A percentile compares a stretch with the other conserved stretches of the same genome.
These are phyloP conservation scores for Tulasnella sp. DNA, from an alignment of 768 basidiomycete species.

Conservation along the genomic window DNA sequence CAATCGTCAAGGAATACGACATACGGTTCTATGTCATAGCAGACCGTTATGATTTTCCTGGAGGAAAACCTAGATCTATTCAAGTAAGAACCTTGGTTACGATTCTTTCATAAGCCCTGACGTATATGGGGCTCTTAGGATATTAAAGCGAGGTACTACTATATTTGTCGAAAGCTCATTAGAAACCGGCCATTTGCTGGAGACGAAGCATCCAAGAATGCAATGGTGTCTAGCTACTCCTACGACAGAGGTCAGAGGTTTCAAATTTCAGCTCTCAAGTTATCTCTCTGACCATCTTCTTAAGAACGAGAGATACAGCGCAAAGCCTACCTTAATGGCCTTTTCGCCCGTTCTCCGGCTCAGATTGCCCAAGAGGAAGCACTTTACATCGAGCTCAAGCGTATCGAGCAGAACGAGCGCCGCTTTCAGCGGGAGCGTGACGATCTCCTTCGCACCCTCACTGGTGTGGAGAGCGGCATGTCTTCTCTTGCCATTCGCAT, in stretches of 20 bases:
- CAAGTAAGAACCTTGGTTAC: constrained; percentile 42
- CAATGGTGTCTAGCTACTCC: constrained; percentile 55
- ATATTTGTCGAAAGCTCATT: constrained; percentile 78
- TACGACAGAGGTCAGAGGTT: constrained; percentile 72
- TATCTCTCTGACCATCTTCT: background rate
- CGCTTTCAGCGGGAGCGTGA: constrained; percentile 82
- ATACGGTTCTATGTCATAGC: constrained; percentile 79
- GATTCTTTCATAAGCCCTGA: background rate
- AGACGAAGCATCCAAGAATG: constrained; percentile 59
- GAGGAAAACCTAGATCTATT: constrained; percentile 43
- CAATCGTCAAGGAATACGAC: constrained; percentile 69
- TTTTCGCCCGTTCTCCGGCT: constrained; percentile 79
- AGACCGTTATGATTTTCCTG: constrained; percentile 75
- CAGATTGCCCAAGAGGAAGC: constrained; percentile 95
- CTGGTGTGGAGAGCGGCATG: constrained; percentile 80
- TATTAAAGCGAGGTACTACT: constrained; percentile 88
- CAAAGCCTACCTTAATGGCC: constrained; percentile 73
- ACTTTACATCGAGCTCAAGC: constrained; percentile 83
- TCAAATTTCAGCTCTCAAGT: background rate
- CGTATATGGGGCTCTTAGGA: constrained; percentile 41
- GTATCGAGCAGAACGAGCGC: constrained; percentile 87
- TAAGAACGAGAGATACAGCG: constrained; percentile 78
- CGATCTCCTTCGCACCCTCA: constrained; percentile 69
- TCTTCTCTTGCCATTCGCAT: constrained; percentile 33
- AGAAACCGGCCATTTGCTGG: constrained; percentile 76